Conservation (phyloP, 225 moss, liverwort and hornwort genomes). For the Bryum argenteum region DNA sequence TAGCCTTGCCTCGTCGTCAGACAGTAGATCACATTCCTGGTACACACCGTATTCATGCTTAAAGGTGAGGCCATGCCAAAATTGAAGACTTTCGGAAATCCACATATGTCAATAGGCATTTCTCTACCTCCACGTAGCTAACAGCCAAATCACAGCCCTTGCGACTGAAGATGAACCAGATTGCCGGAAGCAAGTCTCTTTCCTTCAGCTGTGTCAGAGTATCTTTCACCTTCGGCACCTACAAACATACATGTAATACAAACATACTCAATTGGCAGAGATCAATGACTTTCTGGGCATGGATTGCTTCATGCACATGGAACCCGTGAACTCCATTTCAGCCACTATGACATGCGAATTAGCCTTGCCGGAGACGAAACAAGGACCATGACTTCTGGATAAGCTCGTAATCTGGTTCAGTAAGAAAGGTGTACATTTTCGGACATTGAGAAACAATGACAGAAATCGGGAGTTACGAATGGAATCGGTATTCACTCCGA, state of each 20-base stretch:
- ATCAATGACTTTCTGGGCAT: background rate
- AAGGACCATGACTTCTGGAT: constrained; percentile 14
- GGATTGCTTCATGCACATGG: constrained; percentile 20
- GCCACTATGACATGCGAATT: background rate
- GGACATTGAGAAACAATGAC: background rate
- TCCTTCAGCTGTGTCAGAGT: constrained; percentile 51
- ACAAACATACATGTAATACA: constrained; percentile 13
- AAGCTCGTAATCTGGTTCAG: background rate
- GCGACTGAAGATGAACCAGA: constrained; percentile 58
- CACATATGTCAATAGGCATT: background rate
- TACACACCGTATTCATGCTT: constrained; percentile 19
- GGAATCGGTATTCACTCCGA: background rate
- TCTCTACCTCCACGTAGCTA: constrained; percentile 44
- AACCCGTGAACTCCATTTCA: constrained; percentile 4
- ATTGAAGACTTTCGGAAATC: constrained; percentile 11
- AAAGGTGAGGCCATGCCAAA: constrained; percentile 19
- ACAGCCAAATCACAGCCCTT: constrained; percentile 57
- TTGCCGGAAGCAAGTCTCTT: constrained; percentile 54
- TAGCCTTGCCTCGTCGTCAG: constrained; percentile 42
- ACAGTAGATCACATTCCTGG: constrained; percentile 47
- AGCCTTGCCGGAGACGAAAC: background rate
- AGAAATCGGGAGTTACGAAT: constrained; percentile 8
- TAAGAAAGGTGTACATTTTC: background rate
- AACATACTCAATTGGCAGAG: constrained; percentile 24
- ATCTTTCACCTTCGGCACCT: constrained; percentile 49